A percentile compares a stretch with the other conserved stretches of the same genome.
phyloP scores from a whole-genome alignment of 148 eudicot species.

The Nepenthes gracilis region DNA sequence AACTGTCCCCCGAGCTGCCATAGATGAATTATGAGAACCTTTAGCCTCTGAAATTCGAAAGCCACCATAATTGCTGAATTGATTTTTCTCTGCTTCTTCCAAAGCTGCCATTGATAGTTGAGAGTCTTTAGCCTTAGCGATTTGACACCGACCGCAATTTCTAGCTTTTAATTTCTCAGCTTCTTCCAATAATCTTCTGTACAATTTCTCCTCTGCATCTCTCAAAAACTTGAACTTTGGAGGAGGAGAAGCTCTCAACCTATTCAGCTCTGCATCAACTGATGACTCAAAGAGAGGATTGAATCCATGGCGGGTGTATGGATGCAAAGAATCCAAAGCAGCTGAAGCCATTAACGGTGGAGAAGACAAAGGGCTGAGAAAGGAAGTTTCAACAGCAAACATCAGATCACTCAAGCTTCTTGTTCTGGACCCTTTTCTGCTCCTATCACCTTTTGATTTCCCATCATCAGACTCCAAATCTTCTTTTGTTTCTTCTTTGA shows the following conservation, averaged over 20 bases:
- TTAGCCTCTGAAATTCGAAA: not conserved
- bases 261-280: conserved; percentile 41
- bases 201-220: conserved; percentile 88
- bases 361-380: conserved; percentile 45
- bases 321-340: conserved; percentile 6
- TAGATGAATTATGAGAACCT: not conserved
- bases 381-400: conserved; percentile 34
- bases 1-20: not conserved
- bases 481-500: conserved; percentile 74
- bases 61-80: not conserved
- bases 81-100: conserved; percentile 9
- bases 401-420: conserved; percentile 69
- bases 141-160: not conserved
- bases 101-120: not conserved
- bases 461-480: conserved; percentile 87
- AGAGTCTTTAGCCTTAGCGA: not conserved
- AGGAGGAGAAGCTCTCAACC: conserved; percentile 67
- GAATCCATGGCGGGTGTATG: conserved; percentile 29
- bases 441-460: conserved; percentile 35
- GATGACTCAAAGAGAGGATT: conserved; percentile 82
- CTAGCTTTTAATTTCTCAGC: conserved; percentile 29
- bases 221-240: conserved; percentile 88
- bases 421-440: conserved; percentile 54
- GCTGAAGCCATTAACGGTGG: conserved; percentile 25
- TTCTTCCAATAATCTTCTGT: conserved; percentile 52